phyloP scores from a whole-genome alignment of 2,329 filamentous ascomycete genomes.

The Fusarium sp. region DNA sequence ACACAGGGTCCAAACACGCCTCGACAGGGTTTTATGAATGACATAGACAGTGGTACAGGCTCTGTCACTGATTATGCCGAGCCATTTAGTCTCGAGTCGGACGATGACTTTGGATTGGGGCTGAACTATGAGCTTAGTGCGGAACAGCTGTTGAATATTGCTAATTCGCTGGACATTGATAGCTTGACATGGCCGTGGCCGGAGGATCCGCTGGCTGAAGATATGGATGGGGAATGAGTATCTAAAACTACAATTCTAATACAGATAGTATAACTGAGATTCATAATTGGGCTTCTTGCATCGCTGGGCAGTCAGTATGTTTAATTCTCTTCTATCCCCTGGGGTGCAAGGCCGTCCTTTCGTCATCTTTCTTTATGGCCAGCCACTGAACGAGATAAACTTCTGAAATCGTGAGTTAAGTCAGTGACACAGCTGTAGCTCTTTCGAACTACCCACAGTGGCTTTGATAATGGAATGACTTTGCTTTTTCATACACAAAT shows the following conservation, averaged over 20 bases:
- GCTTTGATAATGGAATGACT: background rate
- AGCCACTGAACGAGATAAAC: background rate
- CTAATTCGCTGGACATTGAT: conserved; percentile 33
- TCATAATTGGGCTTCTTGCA: too few relatives aligned
- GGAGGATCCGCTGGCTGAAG: background rate
- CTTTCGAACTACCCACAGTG: background rate
- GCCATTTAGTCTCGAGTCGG: background rate
- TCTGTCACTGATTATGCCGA: conserved; percentile 1
- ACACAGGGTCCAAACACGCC: conserved; percentile 2
- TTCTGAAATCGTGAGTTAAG: background rate
- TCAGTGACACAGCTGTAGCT: background rate
- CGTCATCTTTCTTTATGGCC: background rate
- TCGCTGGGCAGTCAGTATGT: too few relatives aligned
- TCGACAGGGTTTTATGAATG: background rate
- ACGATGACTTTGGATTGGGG: conserved; percentile 8
- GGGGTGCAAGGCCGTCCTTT: background rate
- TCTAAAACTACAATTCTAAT: too few relatives aligned
- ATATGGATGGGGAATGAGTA: background rate
- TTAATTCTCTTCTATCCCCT: background rate
- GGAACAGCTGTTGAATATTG: conserved; percentile 32
- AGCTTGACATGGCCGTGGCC: conserved; percentile 35
- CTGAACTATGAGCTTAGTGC: conserved; percentile 33
- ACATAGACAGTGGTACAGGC: background rate
- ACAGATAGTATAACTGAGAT: background rate
- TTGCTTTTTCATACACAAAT: background rate